Base-by-base conservation (phyloP, 1,139 yeast genomes). In the Fermentozyma sake region DNA sequence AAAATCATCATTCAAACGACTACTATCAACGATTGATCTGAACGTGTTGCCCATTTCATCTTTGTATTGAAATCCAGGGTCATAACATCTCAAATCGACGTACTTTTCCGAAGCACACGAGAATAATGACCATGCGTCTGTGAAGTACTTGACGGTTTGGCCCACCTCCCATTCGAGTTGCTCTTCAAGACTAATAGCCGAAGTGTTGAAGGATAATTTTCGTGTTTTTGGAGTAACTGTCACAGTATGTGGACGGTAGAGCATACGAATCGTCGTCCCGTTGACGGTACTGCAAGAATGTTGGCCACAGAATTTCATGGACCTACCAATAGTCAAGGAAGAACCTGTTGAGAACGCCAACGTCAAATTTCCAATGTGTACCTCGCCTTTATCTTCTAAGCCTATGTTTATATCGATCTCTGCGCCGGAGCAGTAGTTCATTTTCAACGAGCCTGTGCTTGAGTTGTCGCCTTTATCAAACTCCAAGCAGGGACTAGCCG, bases 401-500 rank as follows among this genome's bases (percentile, higher is more conserved):
- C 16, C 16, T 12, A 24, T 12, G 6, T n/a, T 14, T 7, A 12
- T 11, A 8, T 21, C 26, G 5, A 15, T 12, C 12, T 25, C 28
- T 6, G 41, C 23, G 3, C 37, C 39, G 5, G 29, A 28, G 7
- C 25, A 14, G 28, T 39, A 36, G 3, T 31, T 22, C 8, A 46
- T 25, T 8, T 30, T 16, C 6, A 50, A 32, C 2, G 48, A 32
- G 2, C 55, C 52, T 6, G 33, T 12, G 2, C 46, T 47, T 11
- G 23, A 27, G 4, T 27, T 30, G 2, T 32, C 29, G 2, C 28
- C 24, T n/a, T n/a, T n/a, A n/a, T n/a, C n/a, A 7, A 47, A 41
- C 8, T 17, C 14, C 18, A 50, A 30, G 31, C 58, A 52, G 4
- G 47, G 34, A 6, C 43, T 39, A 2, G 46, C 52, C 2, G 58